Conservation (phyloP, 306 rosid genomes). For the Prunus persica region Prunus_persica_NCBIv2 NC_034011.1:22879501-22880000, state of each 20-base stretch:
- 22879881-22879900: conserved; percentile 30
- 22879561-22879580: conserved; percentile 3
- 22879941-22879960: conserved; percentile 40
- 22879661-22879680: background rate
- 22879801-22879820: background rate
- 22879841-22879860: conserved; percentile 44
- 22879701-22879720: background rate
- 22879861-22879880: conserved; percentile 51
- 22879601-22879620: background rate
- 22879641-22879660: background rate
- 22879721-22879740: too few relatives aligned
- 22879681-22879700: too few relatives aligned
- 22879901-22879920: conserved; percentile 33
- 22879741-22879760: background rate
- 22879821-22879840: conserved; percentile 7
- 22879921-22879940: conserved; percentile 61
- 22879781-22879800: background rate
- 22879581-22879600: background rate
- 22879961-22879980: conserved; percentile 55
- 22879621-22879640: background rate
- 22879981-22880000: conserved; percentile 42
- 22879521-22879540: background rate
- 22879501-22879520: conserved; percentile 2
- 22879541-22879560: background rate
- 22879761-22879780: background rate